phyloP scores from a whole-genome alignment of 2,329 filamentous ascomycete genomes.

The Eutypella sp. region DNA sequence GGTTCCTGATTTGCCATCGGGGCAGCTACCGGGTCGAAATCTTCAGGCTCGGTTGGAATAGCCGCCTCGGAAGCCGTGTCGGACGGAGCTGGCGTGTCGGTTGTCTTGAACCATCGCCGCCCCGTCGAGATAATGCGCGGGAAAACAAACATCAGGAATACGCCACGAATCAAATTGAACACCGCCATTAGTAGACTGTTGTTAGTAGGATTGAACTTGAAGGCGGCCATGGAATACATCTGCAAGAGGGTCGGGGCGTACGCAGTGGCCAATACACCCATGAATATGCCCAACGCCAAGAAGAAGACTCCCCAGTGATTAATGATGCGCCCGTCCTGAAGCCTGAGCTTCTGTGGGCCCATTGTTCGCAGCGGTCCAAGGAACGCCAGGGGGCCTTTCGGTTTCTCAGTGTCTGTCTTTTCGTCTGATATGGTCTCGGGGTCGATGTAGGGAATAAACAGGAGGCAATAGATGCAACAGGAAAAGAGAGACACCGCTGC shows the following conservation, averaged over 20 bases:
- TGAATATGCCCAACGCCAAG: slow-evolving; percentile 17
- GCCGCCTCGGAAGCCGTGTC: slow-evolving; percentile 5
- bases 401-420: slow-evolving; percentile 4
- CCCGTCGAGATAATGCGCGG: slow-evolving; percentile 18
- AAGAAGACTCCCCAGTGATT: slow-evolving; percentile 16
- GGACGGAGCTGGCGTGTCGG: neutral
- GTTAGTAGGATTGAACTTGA: slow-evolving; percentile 15
- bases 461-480: slow-evolving; percentile 11
- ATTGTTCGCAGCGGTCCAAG: slow-evolving; percentile 13
- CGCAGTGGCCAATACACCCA: slow-evolving; percentile 17
- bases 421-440: slow-evolving; percentile 13
- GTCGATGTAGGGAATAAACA: slow-evolving; percentile 18
- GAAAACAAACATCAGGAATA: slow-evolving; percentile 23
- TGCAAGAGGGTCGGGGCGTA: slow-evolving; percentile 19
- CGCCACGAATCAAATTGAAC: slow-evolving; percentile 12
- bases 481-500: slow-evolving; percentile 12
- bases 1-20: slow-evolving; percentile 12
- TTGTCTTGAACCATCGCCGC: slow-evolving; percentile 10
- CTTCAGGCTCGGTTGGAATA: slow-evolving; percentile 14
- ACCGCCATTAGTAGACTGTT: slow-evolving; percentile 19
- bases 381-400: slow-evolving; percentile 10
- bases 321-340: slow-evolving; percentile 9
- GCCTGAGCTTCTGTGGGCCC: slow-evolving; percentile 13
- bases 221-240: slow-evolving; percentile 19
- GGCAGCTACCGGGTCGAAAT: slow-evolving; percentile 12